These are phyloP conservation scores for Colletotrichum aenigma DNA, from an alignment of 2,329 filamentous ascomycete species.

Conservation along the genomic window DNA sequence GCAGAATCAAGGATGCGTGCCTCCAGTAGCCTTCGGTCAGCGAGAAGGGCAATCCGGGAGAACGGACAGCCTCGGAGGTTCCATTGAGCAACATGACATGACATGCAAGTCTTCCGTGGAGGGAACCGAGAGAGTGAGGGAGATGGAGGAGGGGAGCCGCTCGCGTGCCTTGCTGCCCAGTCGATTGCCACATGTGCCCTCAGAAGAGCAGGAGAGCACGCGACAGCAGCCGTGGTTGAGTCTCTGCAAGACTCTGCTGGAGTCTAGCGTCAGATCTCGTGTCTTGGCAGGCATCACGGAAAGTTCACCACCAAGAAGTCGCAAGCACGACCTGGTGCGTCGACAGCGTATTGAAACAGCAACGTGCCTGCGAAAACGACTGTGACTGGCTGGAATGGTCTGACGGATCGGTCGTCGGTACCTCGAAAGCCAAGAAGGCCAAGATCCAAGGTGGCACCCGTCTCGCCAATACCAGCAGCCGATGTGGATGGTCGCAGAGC, in stretches of 20 bases:
- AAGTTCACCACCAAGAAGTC: neutral
- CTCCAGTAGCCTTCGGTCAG: neutral
- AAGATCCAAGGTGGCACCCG: conserved; percentile 2
- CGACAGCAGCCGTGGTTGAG: neutral
- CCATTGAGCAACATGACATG: neutral
- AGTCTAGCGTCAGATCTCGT: conserved; percentile 3
- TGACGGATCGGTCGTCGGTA: neutral
- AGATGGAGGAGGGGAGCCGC: neutral
- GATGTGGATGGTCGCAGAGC: conserved; percentile 7
- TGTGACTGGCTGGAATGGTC: neutral
- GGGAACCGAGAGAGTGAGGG: neutral
- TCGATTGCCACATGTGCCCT: conserved; percentile 9
- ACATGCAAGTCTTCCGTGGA: neutral
- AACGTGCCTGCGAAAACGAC: neutral
- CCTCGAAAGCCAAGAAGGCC: conserved; percentile 18
- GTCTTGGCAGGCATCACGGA: conserved; percentile 3
- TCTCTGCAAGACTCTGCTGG: neutral
- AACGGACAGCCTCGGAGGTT: neutral
- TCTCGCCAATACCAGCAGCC: conserved; percentile 1
- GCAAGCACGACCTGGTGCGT: neutral
- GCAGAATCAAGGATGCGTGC: neutral
- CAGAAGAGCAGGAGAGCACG: conserved; percentile 10
- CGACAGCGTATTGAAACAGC: neutral
- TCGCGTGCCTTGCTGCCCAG: conserved; percentile 10
- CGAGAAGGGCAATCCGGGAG: neutral